phyloP scores from a whole-genome alignment of 108 stramenopile species.

The Schizochytrium sp. region DNA sequence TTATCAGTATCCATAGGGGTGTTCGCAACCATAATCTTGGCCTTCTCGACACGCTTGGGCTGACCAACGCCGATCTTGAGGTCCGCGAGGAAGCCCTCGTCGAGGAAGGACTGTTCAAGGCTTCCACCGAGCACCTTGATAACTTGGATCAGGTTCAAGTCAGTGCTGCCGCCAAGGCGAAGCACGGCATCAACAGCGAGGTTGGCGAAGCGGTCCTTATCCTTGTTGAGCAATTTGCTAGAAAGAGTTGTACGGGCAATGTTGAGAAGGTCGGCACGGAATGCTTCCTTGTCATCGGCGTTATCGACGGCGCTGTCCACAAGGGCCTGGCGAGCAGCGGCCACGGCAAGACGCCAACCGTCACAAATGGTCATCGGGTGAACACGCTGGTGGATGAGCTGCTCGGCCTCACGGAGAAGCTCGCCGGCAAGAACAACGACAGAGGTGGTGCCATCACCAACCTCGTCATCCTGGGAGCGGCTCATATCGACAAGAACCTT shows the following conservation, averaged over 20 bases:
- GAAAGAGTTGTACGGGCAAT: conserved; percentile 96
- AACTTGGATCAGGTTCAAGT: conserved; percentile 96
- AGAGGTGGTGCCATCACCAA: conserved; percentile 95
- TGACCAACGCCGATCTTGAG: conserved; percentile 96
- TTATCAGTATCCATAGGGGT: conserved; percentile 99
- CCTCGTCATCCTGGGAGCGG: conserved; percentile 93
- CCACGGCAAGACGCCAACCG: conserved; percentile 94
- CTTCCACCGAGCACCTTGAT: conserved; percentile 95
- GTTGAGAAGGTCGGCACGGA: conserved; percentile 88
- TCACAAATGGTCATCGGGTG: conserved; percentile 98
- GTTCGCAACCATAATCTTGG: conserved; percentile 97
- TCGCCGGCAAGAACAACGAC: conserved; percentile 91
- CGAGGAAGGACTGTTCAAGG: conserved; percentile 94
- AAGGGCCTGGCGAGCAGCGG: conserved; percentile 86
- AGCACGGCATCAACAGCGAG: conserved; percentile 97
- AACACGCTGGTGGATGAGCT: conserved; percentile 90
- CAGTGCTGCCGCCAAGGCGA: conserved; percentile 88
- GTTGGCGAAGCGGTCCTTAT: conserved; percentile 96
- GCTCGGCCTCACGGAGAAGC: conserved; percentile 95
- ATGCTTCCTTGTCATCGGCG: conserved; percentile 75
- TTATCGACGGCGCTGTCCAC: conserved; percentile 79
- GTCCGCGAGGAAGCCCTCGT: conserved; percentile 96
- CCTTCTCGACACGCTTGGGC: conserved; percentile 92
- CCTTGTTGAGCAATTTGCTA: conserved; percentile 93
- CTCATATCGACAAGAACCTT: conserved; percentile 99